A percentile compares a stretch with the other conserved stretches of the same genome.
These are phyloP conservation scores for Leccinum sublutescens DNA, from an alignment of 768 basidiomycete genomes.

Conservation along the genomic window DNA sequence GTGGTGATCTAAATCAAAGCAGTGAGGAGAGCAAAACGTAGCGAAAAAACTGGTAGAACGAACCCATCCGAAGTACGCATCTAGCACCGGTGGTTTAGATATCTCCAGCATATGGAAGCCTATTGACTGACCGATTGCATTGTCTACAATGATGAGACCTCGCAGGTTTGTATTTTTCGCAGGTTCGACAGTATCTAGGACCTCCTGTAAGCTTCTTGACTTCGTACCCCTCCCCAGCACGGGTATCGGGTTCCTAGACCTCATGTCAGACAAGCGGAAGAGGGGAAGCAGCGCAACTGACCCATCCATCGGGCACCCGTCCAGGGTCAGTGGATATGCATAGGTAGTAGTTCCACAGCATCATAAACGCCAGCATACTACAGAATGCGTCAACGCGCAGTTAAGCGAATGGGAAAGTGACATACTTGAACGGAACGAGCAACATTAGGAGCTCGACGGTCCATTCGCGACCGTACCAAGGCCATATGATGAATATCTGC, in stretches of 20 bases:
- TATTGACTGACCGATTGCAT: conserved; percentile 66
- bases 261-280: conserved; percentile 8
- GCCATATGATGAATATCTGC: conserved; percentile 89
- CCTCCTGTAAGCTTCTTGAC: conserved; percentile 85
- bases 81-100: conserved; percentile 34
- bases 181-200: conserved; percentile 85
- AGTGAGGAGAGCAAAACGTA: conserved; percentile 5
- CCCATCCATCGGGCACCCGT: conserved; percentile 75
- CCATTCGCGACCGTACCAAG: conserved; percentile 81
- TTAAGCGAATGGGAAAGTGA: background rate
- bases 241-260: conserved; percentile 63
- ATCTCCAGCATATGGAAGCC: background rate
- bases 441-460: conserved; percentile 73
- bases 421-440: conserved; percentile 91
- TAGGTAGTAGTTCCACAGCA: conserved; percentile 88
- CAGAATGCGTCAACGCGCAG: conserved; percentile 8
- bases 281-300: conserved; percentile 32
- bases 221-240: conserved; percentile 70
- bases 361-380: conserved; percentile 71
- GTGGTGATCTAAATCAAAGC: conserved; percentile 64
- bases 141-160: conserved; percentile 90
- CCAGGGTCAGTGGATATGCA: conserved; percentile 87
- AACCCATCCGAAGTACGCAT: conserved; percentile 90
- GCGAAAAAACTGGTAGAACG: conserved; percentile 16
- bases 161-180: conserved; percentile 82